A percentile compares a stretch with the other conserved stretches of the same genome.
Conservation (phyloP, 2,329 filamentous ascomycete species). For the Lachnellula arida region DNA sequence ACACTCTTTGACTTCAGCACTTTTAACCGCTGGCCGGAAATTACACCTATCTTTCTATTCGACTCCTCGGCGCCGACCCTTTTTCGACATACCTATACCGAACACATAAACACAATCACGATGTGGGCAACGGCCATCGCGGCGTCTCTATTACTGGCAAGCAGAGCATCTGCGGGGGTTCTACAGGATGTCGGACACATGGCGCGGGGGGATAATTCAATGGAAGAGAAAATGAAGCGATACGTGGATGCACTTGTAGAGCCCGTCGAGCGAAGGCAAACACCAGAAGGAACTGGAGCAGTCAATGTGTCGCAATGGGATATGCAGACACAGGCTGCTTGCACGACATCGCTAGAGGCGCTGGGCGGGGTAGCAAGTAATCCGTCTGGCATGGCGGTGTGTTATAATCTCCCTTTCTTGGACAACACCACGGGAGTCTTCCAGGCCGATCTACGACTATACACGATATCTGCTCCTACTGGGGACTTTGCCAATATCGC, state of each 20-base stretch:
- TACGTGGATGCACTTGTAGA: constrained; percentile 29
- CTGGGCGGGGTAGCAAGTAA: constrained; percentile 58
- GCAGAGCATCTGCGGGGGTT: constrained; percentile 26
- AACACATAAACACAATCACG: constrained; percentile 12
- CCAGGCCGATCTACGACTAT: constrained; percentile 72
- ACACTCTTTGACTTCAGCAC: constrained; percentile 16
- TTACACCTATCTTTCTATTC: constrained; percentile 11
- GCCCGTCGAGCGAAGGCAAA: constrained; percentile 26
- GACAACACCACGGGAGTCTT: constrained; percentile 66
- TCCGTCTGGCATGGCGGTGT: constrained; percentile 71
- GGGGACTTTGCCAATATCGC: constrained; percentile 49
- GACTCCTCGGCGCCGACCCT: constrained; percentile 1
- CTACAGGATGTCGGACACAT: constrained; percentile 20
- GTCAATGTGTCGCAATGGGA: constrained; percentile 54
- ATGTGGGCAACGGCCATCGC: constrained; percentile 20
- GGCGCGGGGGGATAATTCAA: constrained; percentile 20
- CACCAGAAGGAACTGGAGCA: constrained; percentile 9
- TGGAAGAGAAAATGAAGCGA: constrained; percentile 28
- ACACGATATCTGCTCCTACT: constrained; percentile 57
- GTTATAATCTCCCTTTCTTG: constrained; percentile 74
- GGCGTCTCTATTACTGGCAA: constrained; percentile 22
- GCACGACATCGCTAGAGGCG: constrained; percentile 48
- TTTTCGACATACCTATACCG: background rate
- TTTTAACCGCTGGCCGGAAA: constrained; percentile 25
- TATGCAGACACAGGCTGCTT: constrained; percentile 51